These are phyloP conservation scores for Daucus carota DNA, from an alignment of 129 eudicot species.

Conservation along the genomic window DNA sequence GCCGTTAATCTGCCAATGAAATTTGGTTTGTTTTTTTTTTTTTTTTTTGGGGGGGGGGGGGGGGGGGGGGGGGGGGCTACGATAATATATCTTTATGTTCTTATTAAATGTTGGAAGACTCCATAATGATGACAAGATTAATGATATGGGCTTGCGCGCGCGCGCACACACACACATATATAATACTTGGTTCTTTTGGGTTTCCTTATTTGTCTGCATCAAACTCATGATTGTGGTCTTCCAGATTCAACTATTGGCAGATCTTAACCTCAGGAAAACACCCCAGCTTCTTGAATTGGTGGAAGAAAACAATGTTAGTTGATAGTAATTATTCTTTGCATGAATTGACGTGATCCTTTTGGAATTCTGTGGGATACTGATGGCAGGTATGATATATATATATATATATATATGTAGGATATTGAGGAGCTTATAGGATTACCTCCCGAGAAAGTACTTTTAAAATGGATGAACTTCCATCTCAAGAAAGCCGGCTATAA, in stretches of 20 bases:
- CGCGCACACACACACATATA: background rate
- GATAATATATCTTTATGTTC: background rate
- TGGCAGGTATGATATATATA: background rate
- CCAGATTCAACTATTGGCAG: conserved; percentile 92
- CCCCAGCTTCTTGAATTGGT: conserved; percentile 91
- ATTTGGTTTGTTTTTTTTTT: no score
- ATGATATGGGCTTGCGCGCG: background rate
- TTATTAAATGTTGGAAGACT: background rate
- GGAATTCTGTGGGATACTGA: background rate
- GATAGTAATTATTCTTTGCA: background rate
- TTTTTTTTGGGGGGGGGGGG: background rate
- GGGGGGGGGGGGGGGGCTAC: background rate
- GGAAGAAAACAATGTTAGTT: conserved; percentile 66
- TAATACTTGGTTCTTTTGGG: conserved; percentile 4
- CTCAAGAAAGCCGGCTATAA: conserved; percentile 90
- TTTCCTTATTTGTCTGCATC: background rate
- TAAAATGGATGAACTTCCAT: conserved; percentile 95
- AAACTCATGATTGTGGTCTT: conserved; percentile 16
- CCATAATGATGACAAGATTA: background rate
- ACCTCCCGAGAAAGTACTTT: conserved; percentile 73
- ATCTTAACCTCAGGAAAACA: conserved; percentile 92
- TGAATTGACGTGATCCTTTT: background rate
- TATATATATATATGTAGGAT: conserved; percentile 59
- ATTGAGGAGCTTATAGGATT: conserved; percentile 86
- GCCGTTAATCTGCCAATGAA: background rate